A percentile compares a stretch with the other conserved stretches of the same genome.
phyloP scores from a whole-genome alignment of 2,329 filamentous ascomycete genomes.

The Pseudocercospora crystallina region DNA sequence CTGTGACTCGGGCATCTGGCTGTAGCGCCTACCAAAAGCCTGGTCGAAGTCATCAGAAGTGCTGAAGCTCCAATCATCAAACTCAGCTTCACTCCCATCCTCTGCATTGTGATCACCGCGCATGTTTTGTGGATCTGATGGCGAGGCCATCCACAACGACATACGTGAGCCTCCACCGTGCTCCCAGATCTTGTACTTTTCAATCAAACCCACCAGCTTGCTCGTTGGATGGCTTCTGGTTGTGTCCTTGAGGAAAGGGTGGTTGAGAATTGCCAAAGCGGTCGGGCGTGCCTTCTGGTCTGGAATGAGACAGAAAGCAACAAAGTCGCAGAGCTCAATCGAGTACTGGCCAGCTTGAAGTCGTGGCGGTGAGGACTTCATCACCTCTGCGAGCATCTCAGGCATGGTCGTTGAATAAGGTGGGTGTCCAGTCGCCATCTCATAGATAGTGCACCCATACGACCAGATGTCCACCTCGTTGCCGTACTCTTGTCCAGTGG shows the following conservation, averaged over 20 bases:
- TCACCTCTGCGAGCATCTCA: conserved; percentile 12
- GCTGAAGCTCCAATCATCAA: conserved; percentile 65
- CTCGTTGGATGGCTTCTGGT: conserved; percentile 63
- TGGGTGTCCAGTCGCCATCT: conserved; percentile 75
- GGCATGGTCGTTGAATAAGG: conserved; percentile 53
- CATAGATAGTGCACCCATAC: conserved; percentile 76
- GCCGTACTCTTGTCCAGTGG: conserved; percentile 46
- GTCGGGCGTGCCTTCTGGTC: conserved; percentile 67
- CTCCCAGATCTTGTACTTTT: conserved; percentile 74
- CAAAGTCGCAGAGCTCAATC: conserved; percentile 64
- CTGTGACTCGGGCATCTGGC: conserved; percentile 29
- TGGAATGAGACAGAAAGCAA: conserved; percentile 71
- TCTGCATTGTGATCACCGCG: conserved; percentile 35
- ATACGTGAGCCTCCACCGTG: conserved; percentile 68
- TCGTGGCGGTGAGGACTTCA: conserved; percentile 60
- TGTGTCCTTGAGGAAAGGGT: conserved; percentile 67
- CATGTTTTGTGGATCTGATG: conserved; percentile 29
- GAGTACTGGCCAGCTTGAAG: conserved; percentile 73
- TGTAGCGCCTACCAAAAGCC: conserved; percentile 34
- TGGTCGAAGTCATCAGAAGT: conserved; percentile 62
- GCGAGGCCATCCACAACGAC: conserved; percentile 61
- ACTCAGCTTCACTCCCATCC: conserved; percentile 34
- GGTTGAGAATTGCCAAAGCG: conserved; percentile 67
- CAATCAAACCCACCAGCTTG: conserved; percentile 64
- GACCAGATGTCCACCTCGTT: conserved; percentile 74